Evolutionary conservation across 768 basidiomycete species (phyloP), one percentile per base, ranked within the genome.

Genomic region (Nidularia pulvinata): DNA sequence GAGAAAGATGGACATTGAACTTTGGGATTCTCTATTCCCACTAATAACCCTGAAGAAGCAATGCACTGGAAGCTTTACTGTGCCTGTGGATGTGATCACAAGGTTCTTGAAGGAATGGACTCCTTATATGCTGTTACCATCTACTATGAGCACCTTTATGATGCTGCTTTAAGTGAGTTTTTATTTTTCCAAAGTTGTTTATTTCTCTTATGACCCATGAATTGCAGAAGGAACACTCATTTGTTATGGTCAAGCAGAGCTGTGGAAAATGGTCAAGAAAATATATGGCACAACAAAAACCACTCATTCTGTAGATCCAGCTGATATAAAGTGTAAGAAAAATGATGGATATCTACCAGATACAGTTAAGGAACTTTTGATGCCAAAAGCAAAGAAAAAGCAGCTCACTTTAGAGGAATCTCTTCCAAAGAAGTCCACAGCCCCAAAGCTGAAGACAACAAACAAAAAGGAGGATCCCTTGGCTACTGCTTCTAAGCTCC

Each of bases 301-400:
- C 4, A 45, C 55, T 3, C 60, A 59, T 5, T 57, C 51, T 11
- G 52, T 48, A 0, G 55, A 58, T 7, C 14, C 22, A 1, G n/a
- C n/a, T 5, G 36, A 37, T 1, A 57, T 55, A 11, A 59, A 58
- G 51, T 43, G 51, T 0, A 63, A 65, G 43, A 44, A 44, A 1
- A 68, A 68, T 48, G 69, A 70, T 59, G 67, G 68, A 6, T 56
- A 56, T 11, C 45, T 19, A 10, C 45, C 45, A 10, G 45, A 46
- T 46, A 46, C 45, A 10, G 22, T 46, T 22, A 10, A 46, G 22
- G 45, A 46, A 25, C 45, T 46, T 46, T 7, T 46, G 9, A 10
- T 19, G 22, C 10, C 7, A 11, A 46, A 46, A 22, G 7, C 9
- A 11, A 46, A 11, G 45, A 46, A n/a, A n/a, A n/a, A n/a, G n/a